A percentile compares a stretch with the other conserved stretches of the same genome.
phyloP scores from a whole-genome alignment of 2,329 filamentous ascomycete genomes.

The Alternaria ethzedia region DNA sequence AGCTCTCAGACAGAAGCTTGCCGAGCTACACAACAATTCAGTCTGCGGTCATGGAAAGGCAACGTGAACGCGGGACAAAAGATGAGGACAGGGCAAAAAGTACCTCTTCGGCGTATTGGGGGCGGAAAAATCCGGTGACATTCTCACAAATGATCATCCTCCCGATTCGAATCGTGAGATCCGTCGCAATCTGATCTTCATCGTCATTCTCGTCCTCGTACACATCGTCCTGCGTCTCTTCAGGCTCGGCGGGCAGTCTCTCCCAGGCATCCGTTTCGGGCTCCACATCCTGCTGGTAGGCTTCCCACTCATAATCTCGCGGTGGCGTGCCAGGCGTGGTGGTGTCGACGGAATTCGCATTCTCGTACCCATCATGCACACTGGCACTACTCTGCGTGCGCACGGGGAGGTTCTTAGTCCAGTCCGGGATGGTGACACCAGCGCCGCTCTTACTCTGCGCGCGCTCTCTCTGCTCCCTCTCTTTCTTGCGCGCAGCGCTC shows the following conservation, averaged over 20 bases:
- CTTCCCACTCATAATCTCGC: conserved; percentile 49
- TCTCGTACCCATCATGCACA: conserved; percentile 36
- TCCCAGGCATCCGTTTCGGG: conserved; percentile 47
- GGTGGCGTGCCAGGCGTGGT: conserved; percentile 47
- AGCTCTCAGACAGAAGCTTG: conserved; percentile 46
- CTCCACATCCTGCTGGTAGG: conserved; percentile 49
- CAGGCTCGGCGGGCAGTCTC: conserved; percentile 43
- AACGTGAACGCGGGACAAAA: conserved; percentile 7
- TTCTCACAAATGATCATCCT: conserved; percentile 51
- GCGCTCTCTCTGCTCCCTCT: conserved; percentile 44
- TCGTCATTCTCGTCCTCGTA: conserved; percentile 49
- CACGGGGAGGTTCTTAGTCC: conserved; percentile 47
- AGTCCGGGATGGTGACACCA: conserved; percentile 37
- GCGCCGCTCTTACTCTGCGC: conserved; percentile 35
- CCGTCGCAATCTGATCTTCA: conserved; percentile 47
- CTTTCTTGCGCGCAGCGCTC: conserved; percentile 46
- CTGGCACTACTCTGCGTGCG: conserved; percentile 36
- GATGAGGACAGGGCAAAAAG: conserved; percentile 23
- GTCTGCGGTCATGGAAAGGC: conserved; percentile 19
- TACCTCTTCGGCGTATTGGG: conserved; percentile 51
- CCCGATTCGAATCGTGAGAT: conserved; percentile 48
- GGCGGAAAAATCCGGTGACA: conserved; percentile 47
- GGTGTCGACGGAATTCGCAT: conserved; percentile 39
- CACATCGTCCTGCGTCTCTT: conserved; percentile 47
- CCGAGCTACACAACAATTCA: conserved; percentile 44